These are phyloP conservation scores for Spergularia azorica DNA, from an alignment of 179 eudicot genomes.

Conservation along the genomic window DNA sequence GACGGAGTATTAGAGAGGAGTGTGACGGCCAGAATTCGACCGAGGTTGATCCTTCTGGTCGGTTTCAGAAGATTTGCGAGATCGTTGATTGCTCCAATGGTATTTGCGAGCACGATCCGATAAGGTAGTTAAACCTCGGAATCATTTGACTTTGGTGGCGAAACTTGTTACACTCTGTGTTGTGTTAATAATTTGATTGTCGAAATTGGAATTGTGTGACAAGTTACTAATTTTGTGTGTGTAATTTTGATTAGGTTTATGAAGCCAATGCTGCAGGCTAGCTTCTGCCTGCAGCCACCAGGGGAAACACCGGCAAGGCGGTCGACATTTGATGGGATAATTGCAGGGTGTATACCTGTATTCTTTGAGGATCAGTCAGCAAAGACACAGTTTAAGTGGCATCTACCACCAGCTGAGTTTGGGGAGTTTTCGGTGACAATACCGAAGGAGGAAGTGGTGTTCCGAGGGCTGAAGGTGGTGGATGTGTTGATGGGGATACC, in stretches of 20 bases:
- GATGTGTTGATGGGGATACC: slow-evolving; percentile 77
- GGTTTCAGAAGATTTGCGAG: slow-evolving; percentile 65
- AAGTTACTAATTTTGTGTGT: no score
- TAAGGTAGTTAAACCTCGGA: slow-evolving; percentile 30
- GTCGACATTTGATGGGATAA: slow-evolving; percentile 75
- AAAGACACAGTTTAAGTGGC: slow-evolving; percentile 70
- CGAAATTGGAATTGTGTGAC: no score
- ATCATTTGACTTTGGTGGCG: no score
- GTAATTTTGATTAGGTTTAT: slow-evolving; percentile 39
- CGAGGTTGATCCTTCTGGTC: background rate
- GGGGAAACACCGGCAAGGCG: slow-evolving; percentile 87
- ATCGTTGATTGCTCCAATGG: slow-evolving; percentile 86
- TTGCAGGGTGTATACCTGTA: slow-evolving; percentile 92
- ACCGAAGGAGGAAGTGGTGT: slow-evolving; percentile 86
- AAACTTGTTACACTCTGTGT: no score
- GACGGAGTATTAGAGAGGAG: slow-evolving; percentile 77
- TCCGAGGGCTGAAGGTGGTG: slow-evolving; percentile 63
- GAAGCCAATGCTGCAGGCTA: slow-evolving; percentile 82
- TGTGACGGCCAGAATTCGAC: slow-evolving; percentile 31
- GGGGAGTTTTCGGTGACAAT: slow-evolving; percentile 71
- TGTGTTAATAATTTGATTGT: no score
- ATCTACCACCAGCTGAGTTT: slow-evolving; percentile 56
- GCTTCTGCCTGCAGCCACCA: slow-evolving; percentile 89
- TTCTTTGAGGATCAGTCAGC: slow-evolving; percentile 90
- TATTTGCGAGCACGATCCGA: slow-evolving; percentile 84